Percentiles rank a stretch among this genome's conserved stretches.
These are phyloP conservation scores for Baeospora myosura DNA, from an alignment of 1,284 basidiomycete genomes.

Conservation along the genomic window DNA sequence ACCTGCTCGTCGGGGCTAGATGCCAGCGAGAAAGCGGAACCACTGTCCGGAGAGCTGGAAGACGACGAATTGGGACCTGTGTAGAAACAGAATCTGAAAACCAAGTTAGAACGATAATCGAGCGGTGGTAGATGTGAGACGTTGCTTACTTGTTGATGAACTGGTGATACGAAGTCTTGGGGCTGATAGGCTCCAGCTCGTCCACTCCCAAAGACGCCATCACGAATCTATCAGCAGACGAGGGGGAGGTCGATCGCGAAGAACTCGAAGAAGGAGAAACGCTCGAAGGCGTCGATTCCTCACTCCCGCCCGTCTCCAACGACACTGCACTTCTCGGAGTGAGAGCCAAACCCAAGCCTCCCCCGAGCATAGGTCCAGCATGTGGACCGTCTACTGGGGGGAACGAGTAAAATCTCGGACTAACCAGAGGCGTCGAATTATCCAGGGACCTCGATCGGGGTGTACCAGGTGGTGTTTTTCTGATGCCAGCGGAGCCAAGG, in stretches of 20 bases:
- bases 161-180: slow-evolving; percentile 43
- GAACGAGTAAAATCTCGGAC: slow-evolving; percentile 28
- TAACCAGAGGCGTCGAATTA: slow-evolving; percentile 13
- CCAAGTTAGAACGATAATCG: slow-evolving; percentile 7
- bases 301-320: slow-evolving; percentile 30
- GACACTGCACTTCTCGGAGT: slow-evolving; percentile 1
- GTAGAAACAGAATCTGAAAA: slow-evolving; percentile 66
- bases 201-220: slow-evolving; percentile 10
- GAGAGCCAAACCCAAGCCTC: slow-evolving; percentile 8
- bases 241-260: slow-evolving; percentile 24
- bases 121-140: not conserved
- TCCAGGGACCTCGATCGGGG: slow-evolving; percentile 20
- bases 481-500: slow-evolving; percentile 19
- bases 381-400: slow-evolving; percentile 29
- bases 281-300: slow-evolving; percentile 50
- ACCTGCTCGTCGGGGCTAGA: slow-evolving; percentile 49
- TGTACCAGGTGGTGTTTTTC: slow-evolving; percentile 37
- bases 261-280: slow-evolving; percentile 35
- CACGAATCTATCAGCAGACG: slow-evolving; percentile 19
- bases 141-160: slow-evolving; percentile 56
- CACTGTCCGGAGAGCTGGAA: slow-evolving; percentile 16
- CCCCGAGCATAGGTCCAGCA: slow-evolving; percentile 7
- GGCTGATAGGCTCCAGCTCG: slow-evolving; percentile 18
- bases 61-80: slow-evolving; percentile 38
- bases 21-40: slow-evolving; percentile 39